Conservation (phyloP, 306 rosid genomes). For the Inga oerstediana region DNA sequence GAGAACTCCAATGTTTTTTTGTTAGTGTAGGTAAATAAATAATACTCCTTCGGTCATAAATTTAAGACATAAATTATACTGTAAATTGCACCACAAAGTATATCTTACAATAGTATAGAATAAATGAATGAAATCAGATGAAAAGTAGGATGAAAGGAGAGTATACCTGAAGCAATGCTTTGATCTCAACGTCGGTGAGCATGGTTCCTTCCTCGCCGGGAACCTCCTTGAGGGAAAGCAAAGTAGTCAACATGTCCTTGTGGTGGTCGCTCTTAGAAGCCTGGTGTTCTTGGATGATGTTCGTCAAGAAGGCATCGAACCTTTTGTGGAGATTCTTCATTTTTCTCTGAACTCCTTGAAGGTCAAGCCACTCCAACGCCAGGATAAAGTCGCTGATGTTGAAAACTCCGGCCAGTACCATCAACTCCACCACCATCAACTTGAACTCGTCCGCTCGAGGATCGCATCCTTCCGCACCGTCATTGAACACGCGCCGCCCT, state of each 20-base stretch:
- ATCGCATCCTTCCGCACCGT: conserved; percentile 46
- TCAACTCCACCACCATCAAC: conserved; percentile 67
- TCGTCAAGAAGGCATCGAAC: conserved; percentile 59
- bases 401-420: conserved; percentile 68
- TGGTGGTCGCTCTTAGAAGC: conserved; percentile 33
- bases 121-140: no score
- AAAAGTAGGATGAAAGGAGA: neutral
- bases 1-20: no score
- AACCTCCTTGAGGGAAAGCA: conserved; percentile 50
- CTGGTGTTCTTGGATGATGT: conserved; percentile 61
- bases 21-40: no score
- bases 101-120: no score
- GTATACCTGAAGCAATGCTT: conserved; percentile 67
- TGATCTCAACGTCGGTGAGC: conserved; percentile 63
- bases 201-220: conserved; percentile 38
- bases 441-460: conserved; percentile 63
- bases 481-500: conserved; percentile 62
- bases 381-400: conserved; percentile 77
- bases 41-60: no score
- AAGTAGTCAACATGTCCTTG: conserved; percentile 50
- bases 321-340: conserved; percentile 64
- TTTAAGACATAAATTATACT: no score
- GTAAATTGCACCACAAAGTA: no score
- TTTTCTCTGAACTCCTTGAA: conserved; percentile 56
- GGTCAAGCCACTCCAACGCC: conserved; percentile 60